Conservation (phyloP, 2,329 filamentous ascomycete genomes). For the Cladophialophora carrionii region DNA sequence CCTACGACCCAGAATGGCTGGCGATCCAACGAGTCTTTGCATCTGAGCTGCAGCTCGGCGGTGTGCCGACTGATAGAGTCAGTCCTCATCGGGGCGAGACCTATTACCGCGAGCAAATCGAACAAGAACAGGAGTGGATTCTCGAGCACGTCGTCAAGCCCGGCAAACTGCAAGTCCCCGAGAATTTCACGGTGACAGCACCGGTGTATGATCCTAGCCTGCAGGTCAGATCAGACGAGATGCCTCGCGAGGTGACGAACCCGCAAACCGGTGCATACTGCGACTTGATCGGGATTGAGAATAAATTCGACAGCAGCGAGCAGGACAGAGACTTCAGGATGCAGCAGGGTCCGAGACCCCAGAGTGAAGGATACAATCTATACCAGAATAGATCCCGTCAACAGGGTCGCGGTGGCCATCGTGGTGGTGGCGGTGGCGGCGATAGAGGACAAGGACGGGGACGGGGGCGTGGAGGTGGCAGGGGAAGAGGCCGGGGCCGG, state of each 20-base stretch:
- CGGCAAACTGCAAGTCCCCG: constrained; percentile 69
- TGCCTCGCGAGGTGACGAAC: constrained; percentile 81
- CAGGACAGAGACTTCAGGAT: constrained; percentile 68
- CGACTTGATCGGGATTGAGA: constrained; percentile 72
- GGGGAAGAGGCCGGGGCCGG: background rate
- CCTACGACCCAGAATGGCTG: constrained; percentile 94
- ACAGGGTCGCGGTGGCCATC: constrained; percentile 27
- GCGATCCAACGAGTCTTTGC: constrained; percentile 86
- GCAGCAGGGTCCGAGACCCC: constrained; percentile 59
- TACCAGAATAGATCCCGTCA: constrained; percentile 33
- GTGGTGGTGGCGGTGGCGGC: constrained; percentile 23
- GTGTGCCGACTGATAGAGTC: constrained; percentile 58
- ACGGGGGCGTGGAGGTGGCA: constrained; percentile 20
- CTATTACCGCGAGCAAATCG: constrained; percentile 69
- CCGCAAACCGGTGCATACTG: constrained; percentile 85
- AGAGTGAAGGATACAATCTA: constrained; percentile 38
- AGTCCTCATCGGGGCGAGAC: constrained; percentile 69
- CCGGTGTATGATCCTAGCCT: constrained; percentile 66
- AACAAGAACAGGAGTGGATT: constrained; percentile 75
- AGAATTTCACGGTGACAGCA: constrained; percentile 77
- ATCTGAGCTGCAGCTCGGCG: constrained; percentile 65
- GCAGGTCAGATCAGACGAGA: constrained; percentile 62
- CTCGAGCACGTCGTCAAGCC: constrained; percentile 70
- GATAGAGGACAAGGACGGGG: constrained; percentile 29
- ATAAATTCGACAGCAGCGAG: constrained; percentile 73